phyloP scores from a whole-genome alignment of 164 flowering plant genomes.

The Malania oleifera region DNA sequence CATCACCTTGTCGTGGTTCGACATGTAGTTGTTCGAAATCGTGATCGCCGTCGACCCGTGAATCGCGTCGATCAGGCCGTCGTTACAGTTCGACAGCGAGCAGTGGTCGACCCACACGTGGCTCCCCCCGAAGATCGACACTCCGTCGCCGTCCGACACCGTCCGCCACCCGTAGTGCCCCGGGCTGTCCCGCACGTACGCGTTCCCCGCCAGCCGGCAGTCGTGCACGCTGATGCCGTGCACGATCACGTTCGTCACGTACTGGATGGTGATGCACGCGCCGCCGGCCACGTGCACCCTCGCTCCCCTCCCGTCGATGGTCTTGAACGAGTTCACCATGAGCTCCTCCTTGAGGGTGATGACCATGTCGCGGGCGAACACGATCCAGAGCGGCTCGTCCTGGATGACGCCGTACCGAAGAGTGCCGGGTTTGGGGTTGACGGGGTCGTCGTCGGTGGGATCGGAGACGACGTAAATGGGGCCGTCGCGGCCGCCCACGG shows the following conservation, averaged over 20 bases:
- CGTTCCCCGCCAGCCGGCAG: constrained; percentile 58
- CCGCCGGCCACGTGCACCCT: constrained; percentile 80
- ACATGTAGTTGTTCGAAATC: constrained; percentile 67
- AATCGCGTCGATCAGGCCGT: constrained; percentile 72
- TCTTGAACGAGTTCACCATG: constrained; percentile 70
- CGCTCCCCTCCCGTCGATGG: constrained; percentile 78
- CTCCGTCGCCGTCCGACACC: constrained; percentile 68
- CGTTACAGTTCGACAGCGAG: constrained; percentile 55
- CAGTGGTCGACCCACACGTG: constrained; percentile 80
- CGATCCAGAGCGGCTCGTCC: constrained; percentile 68
- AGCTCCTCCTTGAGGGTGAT: constrained; percentile 63
- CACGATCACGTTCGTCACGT: constrained; percentile 63
- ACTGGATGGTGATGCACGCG: constrained; percentile 73
- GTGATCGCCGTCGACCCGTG: constrained; percentile 75
- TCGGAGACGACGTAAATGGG: constrained; percentile 65
- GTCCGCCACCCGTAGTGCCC: constrained; percentile 59
- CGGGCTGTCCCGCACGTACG: constrained; percentile 55
- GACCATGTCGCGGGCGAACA: constrained; percentile 64
- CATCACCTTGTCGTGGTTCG: constrained; percentile 81
- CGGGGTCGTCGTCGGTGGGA: constrained; percentile 49
- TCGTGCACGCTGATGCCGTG: constrained; percentile 78
- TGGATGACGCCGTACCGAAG: constrained; percentile 58
- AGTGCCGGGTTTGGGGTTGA: constrained; percentile 68
- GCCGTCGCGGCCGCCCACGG: constrained; percentile 70
- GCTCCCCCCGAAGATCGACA: constrained; percentile 62